Conservation (phyloP, 2,329 filamentous ascomycete species). For the Paecilomyces variotii region DNA sequence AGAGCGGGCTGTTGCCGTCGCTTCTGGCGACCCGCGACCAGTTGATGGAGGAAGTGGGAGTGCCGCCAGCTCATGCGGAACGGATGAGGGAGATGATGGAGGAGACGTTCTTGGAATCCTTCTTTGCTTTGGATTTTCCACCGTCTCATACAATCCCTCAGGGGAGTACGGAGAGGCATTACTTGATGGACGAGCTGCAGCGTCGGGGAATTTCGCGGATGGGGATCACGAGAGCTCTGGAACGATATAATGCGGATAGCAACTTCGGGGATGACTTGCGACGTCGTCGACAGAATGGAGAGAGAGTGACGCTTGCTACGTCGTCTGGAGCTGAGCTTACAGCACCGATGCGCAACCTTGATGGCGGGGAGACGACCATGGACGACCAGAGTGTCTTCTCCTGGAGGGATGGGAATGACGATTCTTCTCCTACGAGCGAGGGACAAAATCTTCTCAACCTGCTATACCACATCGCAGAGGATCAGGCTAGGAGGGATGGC, state of each 20-base stretch:
- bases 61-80: constrained; percentile 29
- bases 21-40: constrained; percentile 34
- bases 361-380: constrained; percentile 27
- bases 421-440: constrained; percentile 33
- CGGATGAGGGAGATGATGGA: constrained; percentile 38
- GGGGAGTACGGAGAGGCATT: constrained; percentile 26
- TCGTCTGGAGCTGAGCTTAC: constrained; percentile 23
- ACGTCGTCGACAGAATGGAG: constrained; percentile 29
- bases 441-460: constrained; percentile 78
- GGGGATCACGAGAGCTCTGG: constrained; percentile 29
- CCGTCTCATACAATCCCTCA: constrained; percentile 26
- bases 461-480: constrained; percentile 86
- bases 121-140: constrained; percentile 34
- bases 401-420: constrained; percentile 36
- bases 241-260: constrained; percentile 30
- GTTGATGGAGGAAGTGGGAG: constrained; percentile 33
- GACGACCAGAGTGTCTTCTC: constrained; percentile 40
- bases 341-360: constrained; percentile 17
- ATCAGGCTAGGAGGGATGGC: constrained; percentile 78
- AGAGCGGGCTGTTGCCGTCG: constrained; percentile 35
- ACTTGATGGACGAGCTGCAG: constrained; percentile 30
- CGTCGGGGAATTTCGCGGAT: constrained; percentile 30
- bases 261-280: constrained; percentile 34
- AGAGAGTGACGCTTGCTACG: constrained; percentile 28
- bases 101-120: constrained; percentile 36